Percentiles rank a stretch among this genome's conserved stretches.
Evolutionary conservation across 202 grass and related monocot species (phyloP).

Genomic region (Panicum hallii): DNA sequence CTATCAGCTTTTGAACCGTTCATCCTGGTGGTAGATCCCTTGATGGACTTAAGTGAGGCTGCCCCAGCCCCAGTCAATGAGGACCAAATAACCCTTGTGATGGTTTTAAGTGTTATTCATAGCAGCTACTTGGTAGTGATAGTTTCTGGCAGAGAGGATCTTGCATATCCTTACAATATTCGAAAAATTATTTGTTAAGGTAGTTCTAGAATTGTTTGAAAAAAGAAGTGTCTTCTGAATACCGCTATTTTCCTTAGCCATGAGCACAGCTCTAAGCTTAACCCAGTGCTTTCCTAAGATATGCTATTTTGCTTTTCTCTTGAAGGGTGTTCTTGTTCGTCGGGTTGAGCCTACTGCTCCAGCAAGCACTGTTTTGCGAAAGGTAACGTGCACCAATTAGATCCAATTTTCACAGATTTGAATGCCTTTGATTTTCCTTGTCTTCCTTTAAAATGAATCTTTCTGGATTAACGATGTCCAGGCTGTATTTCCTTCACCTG

Average conservation of each 20-base stretch:
- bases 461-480: slow-evolving; percentile 26
- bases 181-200: slow-evolving; percentile 26
- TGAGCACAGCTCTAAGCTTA: slow-evolving; percentile 10
- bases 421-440: slow-evolving; percentile 35
- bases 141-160: neutral
- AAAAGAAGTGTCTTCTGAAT: neutral
- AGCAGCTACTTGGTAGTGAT: neutral
- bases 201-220: slow-evolving; percentile 15
- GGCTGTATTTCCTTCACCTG: slow-evolving; percentile 29
- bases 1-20: neutral
- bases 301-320: slow-evolving; percentile 45
- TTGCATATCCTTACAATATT: slow-evolving; percentile 14
- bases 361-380: slow-evolving; percentile 69
- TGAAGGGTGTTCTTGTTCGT: slow-evolving; percentile 91
- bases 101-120: neutral
- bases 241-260: slow-evolving; percentile 17
- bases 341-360: slow-evolving; percentile 96
- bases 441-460: slow-evolving; percentile 39
- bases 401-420: slow-evolving; percentile 39
- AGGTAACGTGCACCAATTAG: slow-evolving; percentile 59
- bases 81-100: neutral
- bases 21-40: neutral
- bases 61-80: neutral
- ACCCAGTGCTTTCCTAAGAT: neutral
- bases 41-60: neutral